Evolutionary conservation across 805 yeast species (phyloP).

Genomic region (Saccharomyces eubayanus): DNA sequence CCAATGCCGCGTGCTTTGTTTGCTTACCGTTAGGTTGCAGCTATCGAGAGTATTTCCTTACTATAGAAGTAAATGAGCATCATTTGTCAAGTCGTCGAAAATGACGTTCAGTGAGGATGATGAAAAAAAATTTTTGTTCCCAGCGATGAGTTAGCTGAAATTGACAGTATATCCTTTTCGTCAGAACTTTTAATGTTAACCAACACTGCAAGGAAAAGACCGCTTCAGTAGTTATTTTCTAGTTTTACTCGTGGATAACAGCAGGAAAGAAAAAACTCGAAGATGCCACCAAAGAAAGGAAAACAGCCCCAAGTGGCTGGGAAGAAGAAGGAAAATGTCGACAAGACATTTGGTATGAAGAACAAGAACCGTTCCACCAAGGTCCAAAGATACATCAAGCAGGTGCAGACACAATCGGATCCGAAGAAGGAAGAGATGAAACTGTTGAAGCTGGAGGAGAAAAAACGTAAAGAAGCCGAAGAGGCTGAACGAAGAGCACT

Average conservation of each 20-base stretch:
- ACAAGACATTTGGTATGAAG: constrained; percentile 92
- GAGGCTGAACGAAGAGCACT: constrained; percentile 78
- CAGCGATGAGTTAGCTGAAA: background rate
- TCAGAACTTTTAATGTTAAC: background rate
- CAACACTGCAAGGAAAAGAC: background rate
- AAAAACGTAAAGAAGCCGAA: constrained; percentile 85
- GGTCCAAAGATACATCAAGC: constrained; percentile 66
- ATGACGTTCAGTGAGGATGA: background rate
- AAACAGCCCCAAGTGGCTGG: constrained; percentile 40
- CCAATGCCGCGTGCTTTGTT: background rate
- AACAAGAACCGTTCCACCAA: constrained; percentile 91
- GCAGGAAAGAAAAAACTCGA: constrained; percentile 2
- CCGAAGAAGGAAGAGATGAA: constrained; percentile 70
- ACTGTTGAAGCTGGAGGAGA: constrained; percentile 62
- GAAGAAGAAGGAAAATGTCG: constrained; percentile 63
- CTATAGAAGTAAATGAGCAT: background rate
- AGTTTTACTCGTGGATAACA: background rate
- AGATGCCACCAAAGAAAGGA: constrained; percentile 75
- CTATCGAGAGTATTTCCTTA: background rate
- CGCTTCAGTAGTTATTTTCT: background rate
- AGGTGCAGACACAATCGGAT: constrained; percentile 55
- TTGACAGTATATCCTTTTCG: background rate
- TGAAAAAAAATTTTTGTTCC: background rate
- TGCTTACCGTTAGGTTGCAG: background rate
- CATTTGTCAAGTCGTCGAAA: background rate